Base-by-base conservation (phyloP, 2,329 filamentous ascomycete species). In the Cylindrodendrum hubeiense region DNA sequence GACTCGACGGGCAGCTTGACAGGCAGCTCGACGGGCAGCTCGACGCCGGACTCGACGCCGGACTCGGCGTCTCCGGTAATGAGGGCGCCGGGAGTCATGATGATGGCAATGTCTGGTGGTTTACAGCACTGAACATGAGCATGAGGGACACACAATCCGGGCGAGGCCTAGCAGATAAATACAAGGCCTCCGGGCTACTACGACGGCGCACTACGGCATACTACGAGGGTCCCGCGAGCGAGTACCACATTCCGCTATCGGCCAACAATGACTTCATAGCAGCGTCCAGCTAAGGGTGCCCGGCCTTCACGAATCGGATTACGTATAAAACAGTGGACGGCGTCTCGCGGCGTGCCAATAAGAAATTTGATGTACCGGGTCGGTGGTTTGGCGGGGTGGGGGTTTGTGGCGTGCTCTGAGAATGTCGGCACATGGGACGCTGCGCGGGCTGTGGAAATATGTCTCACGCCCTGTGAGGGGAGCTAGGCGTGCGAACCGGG, bases 251-350 rank as follows among this genome's bases (percentile, higher is more conserved):
- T 56, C 62, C 62, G 57, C 51, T 57, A 61, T 65, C 46, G 52
- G 57, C 47, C 52, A 50, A 53, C 52, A 44, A 57, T 39, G 5
- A 19, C 28, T 43, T 41, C 33, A 50, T 15, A 47, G 46, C 17
- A 17, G 28, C 50, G 26, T 22, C 28, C 33, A 51, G 50, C 43
- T 43, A 26, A 49, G 22, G 30, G 33, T 17, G 46, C 26, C 21
- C 37, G 41, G 46, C 41, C 64, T 49, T 52, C 63, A 72, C 58
- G 56, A 71, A 65, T 66, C 53, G 33, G 52, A 74, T 73, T 72
- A 73, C 69, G 71, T 73, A 74, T 68, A 49, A 50, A 51, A 53
- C 53, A n/a, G 34, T 54, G 51, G 37, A 19, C 17, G 17, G 15
- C 37, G 15, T n/a, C 4, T 3, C 4, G 15, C 17, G 37, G 46